Percentiles rank a stretch among this genome's conserved stretches.
Evolutionary conservation across 2,329 filamentous ascomycete genomes (phyloP).

Genomic region (Dactylonectria estremocensis): DNA sequence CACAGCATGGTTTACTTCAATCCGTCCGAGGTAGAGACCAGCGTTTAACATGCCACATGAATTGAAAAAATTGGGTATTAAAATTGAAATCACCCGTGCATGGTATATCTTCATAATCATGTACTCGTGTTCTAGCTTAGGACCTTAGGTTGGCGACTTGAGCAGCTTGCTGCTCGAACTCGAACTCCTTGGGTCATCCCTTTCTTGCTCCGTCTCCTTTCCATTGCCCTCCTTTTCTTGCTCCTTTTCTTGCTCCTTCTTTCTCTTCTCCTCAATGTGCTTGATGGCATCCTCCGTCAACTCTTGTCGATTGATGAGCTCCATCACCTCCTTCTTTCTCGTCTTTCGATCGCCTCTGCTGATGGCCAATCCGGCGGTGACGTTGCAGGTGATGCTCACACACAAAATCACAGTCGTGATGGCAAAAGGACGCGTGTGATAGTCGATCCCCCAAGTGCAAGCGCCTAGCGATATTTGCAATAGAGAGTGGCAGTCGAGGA

Average conservation of each 20-base stretch:
- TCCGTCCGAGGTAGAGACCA: neutral
- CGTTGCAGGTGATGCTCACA: conserved; percentile 84
- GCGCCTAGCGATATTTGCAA: conserved; percentile 86
- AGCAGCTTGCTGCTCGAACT: conserved; percentile 24
- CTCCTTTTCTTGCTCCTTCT: conserved; percentile 45
- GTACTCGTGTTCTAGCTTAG: neutral
- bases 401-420: conserved; percentile 87
- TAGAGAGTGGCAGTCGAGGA: conserved; percentile 84
- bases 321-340: conserved; percentile 88
- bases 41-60: neutral
- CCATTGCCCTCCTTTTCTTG: conserved; percentile 28
- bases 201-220: conserved; percentile 17
- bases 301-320: conserved; percentile 82
- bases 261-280: conserved; percentile 62
- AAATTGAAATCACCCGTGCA: neutral
- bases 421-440: conserved; percentile 77
- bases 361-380: conserved; percentile 83
- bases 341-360: conserved; percentile 82
- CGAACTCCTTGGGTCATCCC: conserved; percentile 16
- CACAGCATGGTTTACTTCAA: no score
- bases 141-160: conserved; percentile 16
- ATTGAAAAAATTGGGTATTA: conserved; percentile 4
- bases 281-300: conserved; percentile 74
- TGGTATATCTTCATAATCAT: conserved; percentile 8
- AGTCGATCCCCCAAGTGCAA: conserved; percentile 84